A percentile compares a stretch with the other conserved stretches of the same genome.
These are phyloP conservation scores for Oldenlandia corymbosa DNA, from an alignment of 257 asterid species.

Conservation along the genomic window DNA sequence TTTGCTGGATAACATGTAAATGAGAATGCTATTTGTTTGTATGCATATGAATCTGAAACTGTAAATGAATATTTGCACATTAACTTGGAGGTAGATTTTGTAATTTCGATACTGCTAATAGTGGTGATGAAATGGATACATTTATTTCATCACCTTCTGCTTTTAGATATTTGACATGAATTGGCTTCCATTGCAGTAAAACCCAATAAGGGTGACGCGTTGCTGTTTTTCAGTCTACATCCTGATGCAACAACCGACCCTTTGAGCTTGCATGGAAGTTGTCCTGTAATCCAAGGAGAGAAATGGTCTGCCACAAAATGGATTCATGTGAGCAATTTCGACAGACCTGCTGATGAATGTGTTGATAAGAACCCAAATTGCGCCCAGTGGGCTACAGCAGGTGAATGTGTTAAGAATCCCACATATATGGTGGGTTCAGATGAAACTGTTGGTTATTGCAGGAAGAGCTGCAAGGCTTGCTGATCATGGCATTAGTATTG, in stretches of 20 bases:
- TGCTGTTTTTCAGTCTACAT: constrained; percentile 84
- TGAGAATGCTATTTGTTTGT: background rate
- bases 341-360: no score
- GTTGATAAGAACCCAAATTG: no score
- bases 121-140: no score
- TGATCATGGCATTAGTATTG: no score
- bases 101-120: background rate
- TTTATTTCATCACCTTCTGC: background rate
- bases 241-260: constrained; percentile 66
- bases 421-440: no score
- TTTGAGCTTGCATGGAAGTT: constrained; percentile 82
- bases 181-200: constrained; percentile 42
- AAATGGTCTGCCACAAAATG: no score
- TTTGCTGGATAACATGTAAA: background rate
- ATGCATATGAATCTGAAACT: background rate
- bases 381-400: no score
- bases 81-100: background rate
- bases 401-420: no score
- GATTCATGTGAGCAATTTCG: no score
- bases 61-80: background rate
- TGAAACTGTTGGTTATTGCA: no score
- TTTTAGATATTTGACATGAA: constrained; percentile 1
- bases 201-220: constrained; percentile 71
- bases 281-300: no score
- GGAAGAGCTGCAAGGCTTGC: no score